Percentiles rank a stretch among this genome's conserved stretches.
Conservation (phyloP, 2,329 filamentous ascomycete species). For the Diaporthe caulivora region DNA sequence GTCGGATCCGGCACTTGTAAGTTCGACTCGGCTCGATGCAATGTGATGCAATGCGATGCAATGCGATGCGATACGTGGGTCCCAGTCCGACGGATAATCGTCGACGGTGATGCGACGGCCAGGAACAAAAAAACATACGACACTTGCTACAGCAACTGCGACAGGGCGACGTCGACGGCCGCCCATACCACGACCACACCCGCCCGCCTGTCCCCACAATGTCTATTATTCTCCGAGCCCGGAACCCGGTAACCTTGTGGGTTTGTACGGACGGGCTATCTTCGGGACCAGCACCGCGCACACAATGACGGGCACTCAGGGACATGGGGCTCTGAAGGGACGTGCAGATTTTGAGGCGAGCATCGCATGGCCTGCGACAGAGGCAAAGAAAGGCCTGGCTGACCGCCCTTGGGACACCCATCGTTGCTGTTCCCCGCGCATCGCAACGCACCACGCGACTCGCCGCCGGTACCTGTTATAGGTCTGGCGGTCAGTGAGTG, state of each 20-base stretch:
- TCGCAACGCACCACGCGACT: constrained; percentile 21
- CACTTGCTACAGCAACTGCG: constrained; percentile 15
- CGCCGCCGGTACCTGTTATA: background rate
- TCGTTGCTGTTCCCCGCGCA: background rate
- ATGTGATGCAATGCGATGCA: background rate
- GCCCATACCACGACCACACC: background rate
- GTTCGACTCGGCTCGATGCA: background rate
- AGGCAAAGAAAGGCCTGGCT: background rate
- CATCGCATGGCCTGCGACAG: background rate
- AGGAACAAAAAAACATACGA: background rate
- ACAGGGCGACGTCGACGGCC: background rate
- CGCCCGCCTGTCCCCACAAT: background rate
- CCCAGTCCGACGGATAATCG: background rate
- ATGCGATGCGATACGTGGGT: background rate
- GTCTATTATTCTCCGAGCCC: constrained; percentile 7
- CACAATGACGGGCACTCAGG: background rate
- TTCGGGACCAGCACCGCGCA: background rate
- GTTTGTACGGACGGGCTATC: background rate
- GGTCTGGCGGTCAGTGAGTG: constrained; percentile 12
- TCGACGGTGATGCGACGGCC: background rate
- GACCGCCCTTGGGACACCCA: background rate
- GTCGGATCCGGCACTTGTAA: constrained; percentile 5
- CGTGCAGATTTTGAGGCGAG: constrained; percentile 15
- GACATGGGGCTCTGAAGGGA: background rate
- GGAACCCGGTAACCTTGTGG: constrained; percentile 7